Base-by-base conservation (phyloP, 805 yeast genomes). In the Nakazawaea ernobii region DNA sequence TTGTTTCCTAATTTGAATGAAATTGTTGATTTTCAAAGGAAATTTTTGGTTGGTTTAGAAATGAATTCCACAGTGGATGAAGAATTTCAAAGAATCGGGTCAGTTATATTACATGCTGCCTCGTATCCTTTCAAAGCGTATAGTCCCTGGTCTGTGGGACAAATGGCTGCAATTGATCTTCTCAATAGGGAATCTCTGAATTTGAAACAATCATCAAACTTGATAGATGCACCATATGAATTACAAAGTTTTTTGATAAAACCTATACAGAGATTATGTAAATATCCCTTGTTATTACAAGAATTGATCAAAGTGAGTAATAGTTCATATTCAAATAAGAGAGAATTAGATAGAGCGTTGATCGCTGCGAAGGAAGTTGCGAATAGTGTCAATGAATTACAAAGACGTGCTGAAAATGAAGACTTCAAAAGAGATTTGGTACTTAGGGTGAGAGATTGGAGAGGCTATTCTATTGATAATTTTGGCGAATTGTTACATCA, bases 211-310 rank as follows among this genome's bases (percentile, higher is more conserved):
- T 73, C 81, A 17, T 73, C 84, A 4, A 60, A 69, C 17, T 66
- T 90, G 35, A 80, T 91, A 50, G 92, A 83, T 53, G 92, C 94
- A 27, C 85, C 88, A 38, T 82, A 90, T 60, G 99, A 92, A 63
- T 72, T 94, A 46, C 98, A 87, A 61, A 82, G 92, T 43, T 87
- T 87, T 64, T 73, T 94, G 37, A 79, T 94, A 56, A 94, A 92
- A 63, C 99, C 99, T 0, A 88, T 94, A 35, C 99, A 94, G 69
- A 77, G 99, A 53, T 74, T 94, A n/a, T 88, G 97, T 73, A 88
- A 91, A 62, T 94, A 94, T 64, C 99, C 98, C 1, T 68, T 94
- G 44, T 71, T 94, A 42, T 67, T 94, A 45, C 80, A 77, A 56
- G 94, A 88, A 59, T 71, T 94, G 45, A 62, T 87, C 43, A 89